Conservation (phyloP, 306 rosid genomes). For the Fragaria iinumae region DNA sequence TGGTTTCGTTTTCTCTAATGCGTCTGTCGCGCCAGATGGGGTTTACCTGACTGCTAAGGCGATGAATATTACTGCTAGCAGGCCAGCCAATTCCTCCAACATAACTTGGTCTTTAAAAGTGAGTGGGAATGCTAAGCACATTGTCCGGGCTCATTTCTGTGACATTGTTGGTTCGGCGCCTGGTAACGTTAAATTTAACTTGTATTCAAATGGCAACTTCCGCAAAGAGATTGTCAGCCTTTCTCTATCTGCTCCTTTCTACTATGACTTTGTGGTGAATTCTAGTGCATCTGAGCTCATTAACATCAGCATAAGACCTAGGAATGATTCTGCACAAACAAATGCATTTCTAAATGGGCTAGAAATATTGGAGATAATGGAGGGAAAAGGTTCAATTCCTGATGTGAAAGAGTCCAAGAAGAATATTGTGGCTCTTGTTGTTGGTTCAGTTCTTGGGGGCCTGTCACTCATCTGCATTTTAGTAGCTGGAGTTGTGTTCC, state of each 20-base stretch:
- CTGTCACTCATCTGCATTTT: slow-evolving; percentile 28
- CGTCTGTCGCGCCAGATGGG: not conserved
- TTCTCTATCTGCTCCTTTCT: not conserved
- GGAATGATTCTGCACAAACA: fast-evolving
- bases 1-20: not conserved
- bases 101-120: slow-evolving; percentile 36
- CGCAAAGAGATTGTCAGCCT: not conserved
- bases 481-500: slow-evolving; percentile 13
- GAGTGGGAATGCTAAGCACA: slow-evolving; percentile 8
- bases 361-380: slow-evolving; percentile 36
- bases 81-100: not conserved
- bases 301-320: slow-evolving; percentile 28
- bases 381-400: slow-evolving; percentile 3
- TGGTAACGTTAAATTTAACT: not conserved
- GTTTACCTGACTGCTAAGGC: slow-evolving; percentile 34
- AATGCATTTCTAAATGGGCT: slow-evolving; percentile 48
- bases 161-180: not conserved
- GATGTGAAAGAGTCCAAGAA: not conserved
- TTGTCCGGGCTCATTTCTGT: slow-evolving; percentile 45
- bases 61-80: not conserved
- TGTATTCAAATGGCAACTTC: slow-evolving; percentile 15
- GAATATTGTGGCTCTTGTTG: not conserved
- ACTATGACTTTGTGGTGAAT: slow-evolving; percentile 24
- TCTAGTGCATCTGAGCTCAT: slow-evolving; percentile 19
- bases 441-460: slow-evolving; percentile 39